Conservation (phyloP, 495 filamentous ascomycete genomes). For the Penicillium malachiteum region DNA sequence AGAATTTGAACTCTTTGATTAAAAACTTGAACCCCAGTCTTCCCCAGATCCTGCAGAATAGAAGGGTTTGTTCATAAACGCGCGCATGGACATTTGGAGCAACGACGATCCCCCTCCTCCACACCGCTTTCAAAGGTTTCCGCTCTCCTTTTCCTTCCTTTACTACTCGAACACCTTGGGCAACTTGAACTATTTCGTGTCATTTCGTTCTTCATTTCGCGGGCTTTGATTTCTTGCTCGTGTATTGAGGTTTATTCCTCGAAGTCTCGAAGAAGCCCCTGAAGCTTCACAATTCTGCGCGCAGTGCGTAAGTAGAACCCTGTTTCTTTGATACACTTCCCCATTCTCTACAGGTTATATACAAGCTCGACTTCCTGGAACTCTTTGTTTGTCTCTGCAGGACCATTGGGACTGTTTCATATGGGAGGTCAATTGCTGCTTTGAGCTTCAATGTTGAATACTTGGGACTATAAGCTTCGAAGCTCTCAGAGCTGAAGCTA, state of each 20-base stretch:
- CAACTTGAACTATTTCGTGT: slow-evolving; percentile 14
- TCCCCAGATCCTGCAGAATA: not conserved
- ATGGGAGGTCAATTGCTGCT: not conserved
- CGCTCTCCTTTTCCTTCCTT: slow-evolving; percentile 25
- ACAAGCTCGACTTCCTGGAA: not conserved
- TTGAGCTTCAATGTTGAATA: not conserved
- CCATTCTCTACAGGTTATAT: not conserved
- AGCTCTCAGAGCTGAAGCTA: not conserved
- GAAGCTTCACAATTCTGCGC: slow-evolving; percentile 16
- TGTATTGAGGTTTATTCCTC: not conserved
- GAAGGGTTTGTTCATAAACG: not conserved
- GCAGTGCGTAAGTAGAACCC: slow-evolving; percentile 22
- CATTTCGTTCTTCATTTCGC: slow-evolving; percentile 5
- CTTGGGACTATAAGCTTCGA: not conserved
- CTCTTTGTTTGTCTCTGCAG: not conserved
- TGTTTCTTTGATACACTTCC: slow-evolving; percentile 5
- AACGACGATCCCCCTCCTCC: slow-evolving; percentile 25
- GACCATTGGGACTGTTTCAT: not conserved
- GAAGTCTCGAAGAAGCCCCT: slow-evolving; percentile 8
- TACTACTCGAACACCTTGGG: slow-evolving; percentile 7
- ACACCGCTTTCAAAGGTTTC: slow-evolving; percentile 29
- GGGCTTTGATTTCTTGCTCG: not conserved
- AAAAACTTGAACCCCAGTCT: not conserved
- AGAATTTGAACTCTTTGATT: too few relatives aligned
- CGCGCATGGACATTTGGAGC: slow-evolving; percentile 7